phyloP scores from a whole-genome alignment of 805 yeast genomes.

The Wickerhamomyces bisporus region DNA sequence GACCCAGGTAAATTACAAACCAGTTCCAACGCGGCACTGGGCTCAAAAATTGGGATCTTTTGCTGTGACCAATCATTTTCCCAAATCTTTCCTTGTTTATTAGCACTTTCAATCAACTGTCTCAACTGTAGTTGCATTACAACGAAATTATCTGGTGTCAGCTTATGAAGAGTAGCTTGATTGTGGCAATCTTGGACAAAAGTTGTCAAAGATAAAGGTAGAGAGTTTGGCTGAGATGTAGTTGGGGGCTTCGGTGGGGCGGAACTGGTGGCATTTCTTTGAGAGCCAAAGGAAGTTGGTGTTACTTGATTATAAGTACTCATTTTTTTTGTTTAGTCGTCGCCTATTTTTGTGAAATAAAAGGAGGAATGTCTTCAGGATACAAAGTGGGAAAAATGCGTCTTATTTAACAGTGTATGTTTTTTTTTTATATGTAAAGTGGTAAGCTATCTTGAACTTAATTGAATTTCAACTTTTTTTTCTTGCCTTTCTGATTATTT shows the following conservation, averaged over 20 bases:
- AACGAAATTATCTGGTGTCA: conserved; percentile 9
- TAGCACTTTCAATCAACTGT: conserved; percentile 22
- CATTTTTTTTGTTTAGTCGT: background rate
- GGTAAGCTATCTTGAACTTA: no score
- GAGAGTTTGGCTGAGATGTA: background rate
- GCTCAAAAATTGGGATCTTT: conserved; percentile 19
- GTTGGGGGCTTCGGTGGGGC: background rate
- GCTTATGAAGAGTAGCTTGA: conserved; percentile 11
- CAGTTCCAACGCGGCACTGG: conserved; percentile 10
- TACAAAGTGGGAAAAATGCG: no score
- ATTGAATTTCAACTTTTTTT: no score
- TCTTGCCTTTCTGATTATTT: no score
- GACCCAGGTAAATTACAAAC: conserved; percentile 10
- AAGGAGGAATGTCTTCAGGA: no score
- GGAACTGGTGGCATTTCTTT: no score
- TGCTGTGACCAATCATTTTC: conserved; percentile 25
- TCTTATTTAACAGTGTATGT: no score
- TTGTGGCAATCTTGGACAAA: conserved; percentile 21
- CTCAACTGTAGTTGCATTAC: conserved; percentile 22
- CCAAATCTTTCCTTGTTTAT: conserved; percentile 19
- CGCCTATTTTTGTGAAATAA: no score
- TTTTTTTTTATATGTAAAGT: no score
- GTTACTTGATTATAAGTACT: conserved; percentile 6
- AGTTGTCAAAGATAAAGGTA: conserved; percentile 17
- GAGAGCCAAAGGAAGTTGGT: conserved; percentile 4